Evolutionary conservation across 768 basidiomycete species (phyloP).

Genomic region (Mycena venus): DNA sequence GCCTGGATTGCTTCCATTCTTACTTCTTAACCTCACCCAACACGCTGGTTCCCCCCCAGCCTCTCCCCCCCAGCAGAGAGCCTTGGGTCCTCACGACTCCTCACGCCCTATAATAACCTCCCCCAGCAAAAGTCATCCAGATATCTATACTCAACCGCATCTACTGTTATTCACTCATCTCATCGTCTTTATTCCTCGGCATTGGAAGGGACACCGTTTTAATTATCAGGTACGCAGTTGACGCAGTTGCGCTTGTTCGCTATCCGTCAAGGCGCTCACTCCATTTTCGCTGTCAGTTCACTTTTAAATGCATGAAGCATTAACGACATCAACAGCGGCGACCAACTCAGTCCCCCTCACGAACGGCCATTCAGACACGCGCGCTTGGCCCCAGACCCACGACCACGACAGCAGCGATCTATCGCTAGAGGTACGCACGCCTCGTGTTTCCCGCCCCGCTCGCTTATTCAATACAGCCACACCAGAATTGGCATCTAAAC

Average conservation of each 20-base stretch:
- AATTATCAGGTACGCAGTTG: slow-evolving; percentile 55
- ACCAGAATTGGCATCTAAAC: slow-evolving; percentile 64
- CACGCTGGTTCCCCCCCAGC: slow-evolving; percentile 32
- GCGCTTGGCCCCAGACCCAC: slow-evolving; percentile 65
- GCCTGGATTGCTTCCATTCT: neutral
- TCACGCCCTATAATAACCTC: slow-evolving; percentile 69
- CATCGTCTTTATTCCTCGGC: slow-evolving; percentile 39
- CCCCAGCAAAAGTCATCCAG: slow-evolving; percentile 35
- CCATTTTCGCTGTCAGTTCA: slow-evolving; percentile 39
- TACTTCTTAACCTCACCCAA: slow-evolving; percentile 29
- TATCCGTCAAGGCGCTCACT: slow-evolving; percentile 47
- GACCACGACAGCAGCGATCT: slow-evolving; percentile 55
- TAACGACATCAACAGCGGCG: slow-evolving; percentile 63
- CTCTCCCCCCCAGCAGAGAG: slow-evolving; percentile 10
- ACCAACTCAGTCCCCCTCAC: slow-evolving; percentile 55
- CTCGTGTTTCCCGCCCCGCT: slow-evolving; percentile 47
- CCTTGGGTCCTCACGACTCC: slow-evolving; percentile 65
- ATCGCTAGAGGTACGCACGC: slow-evolving; percentile 59
- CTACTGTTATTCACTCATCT: slow-evolving; percentile 37
- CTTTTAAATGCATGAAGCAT: slow-evolving; percentile 81
- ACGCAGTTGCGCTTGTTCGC: slow-evolving; percentile 35
- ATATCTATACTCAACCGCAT: slow-evolving; percentile 43
- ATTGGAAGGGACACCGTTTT: slow-evolving; percentile 43
- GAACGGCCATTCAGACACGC: slow-evolving; percentile 51
- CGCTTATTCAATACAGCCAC: slow-evolving; percentile 40